Conservation (phyloP, 768 basidiomycete species). For the Lactarius quietus region DNA sequence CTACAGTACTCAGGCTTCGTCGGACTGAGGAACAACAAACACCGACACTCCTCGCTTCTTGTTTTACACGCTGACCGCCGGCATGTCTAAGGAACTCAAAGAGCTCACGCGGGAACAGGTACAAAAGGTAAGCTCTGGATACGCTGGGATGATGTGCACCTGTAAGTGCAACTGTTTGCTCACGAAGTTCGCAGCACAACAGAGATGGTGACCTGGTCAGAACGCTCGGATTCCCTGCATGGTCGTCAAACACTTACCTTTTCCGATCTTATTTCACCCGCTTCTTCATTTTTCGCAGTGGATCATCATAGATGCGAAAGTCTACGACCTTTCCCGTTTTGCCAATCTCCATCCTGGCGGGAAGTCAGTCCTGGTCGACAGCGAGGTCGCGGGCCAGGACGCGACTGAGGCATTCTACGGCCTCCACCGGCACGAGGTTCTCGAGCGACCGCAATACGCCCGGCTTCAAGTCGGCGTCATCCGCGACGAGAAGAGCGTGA, state of each 20-base stretch:
- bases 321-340: constrained; percentile 81
- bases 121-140: constrained; percentile 46
- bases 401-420: constrained; percentile 83
- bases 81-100: constrained; percentile 28
- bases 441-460: constrained; percentile 66
- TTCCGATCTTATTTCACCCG: not conserved
- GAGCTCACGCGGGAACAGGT: constrained; percentile 58
- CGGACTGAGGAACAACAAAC: not conserved
- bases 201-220: constrained; percentile 76
- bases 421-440: constrained; percentile 79
- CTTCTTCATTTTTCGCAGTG: constrained; percentile 44
- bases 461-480: constrained; percentile 69
- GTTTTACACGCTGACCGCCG: not conserved
- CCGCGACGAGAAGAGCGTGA: constrained; percentile 53
- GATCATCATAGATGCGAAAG: constrained; percentile 77
- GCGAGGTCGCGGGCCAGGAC: constrained; percentile 60
- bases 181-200: constrained; percentile 61
- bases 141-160: not conserved
- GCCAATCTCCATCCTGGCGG: constrained; percentile 86
- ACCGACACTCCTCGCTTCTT: not conserved
- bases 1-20: too few relatives aligned
- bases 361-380: constrained; percentile 58
- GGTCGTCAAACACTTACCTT: not conserved
- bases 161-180: too few relatives aligned
- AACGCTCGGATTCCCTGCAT: constrained; percentile 3